phyloP scores from a whole-genome alignment of 257 asterid genomes.

The Forsythia viridissima region DNA sequence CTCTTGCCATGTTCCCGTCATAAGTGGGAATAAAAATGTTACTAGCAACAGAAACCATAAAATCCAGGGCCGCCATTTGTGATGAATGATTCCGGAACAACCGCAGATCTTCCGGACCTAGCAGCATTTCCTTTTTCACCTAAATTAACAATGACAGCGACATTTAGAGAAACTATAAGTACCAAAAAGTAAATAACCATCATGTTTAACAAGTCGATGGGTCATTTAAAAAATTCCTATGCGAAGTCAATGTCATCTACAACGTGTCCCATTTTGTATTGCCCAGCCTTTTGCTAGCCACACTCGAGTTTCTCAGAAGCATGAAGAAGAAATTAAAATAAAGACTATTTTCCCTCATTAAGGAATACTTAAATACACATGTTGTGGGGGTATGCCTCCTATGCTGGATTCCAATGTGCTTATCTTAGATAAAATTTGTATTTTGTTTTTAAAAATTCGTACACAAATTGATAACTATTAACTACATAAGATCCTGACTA shows the following conservation, averaged over 20 bases:
- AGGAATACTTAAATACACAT: too few species aligned
- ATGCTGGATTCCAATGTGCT: too few species aligned
- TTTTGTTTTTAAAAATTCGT: too few species aligned
- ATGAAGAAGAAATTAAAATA: too few species aligned
- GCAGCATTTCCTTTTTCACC: slow-evolving; percentile 89
- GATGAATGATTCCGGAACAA: slow-evolving; percentile 92
- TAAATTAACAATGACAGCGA: slow-evolving; percentile 31
- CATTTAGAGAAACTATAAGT: slow-evolving; percentile 6
- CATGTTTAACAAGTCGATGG: not conserved
- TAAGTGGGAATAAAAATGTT: slow-evolving; percentile 78
- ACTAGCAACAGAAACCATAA: slow-evolving; percentile 85
- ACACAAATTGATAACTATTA: too few species aligned
- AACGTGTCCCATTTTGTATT: not conserved
- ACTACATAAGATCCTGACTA: too few species aligned
- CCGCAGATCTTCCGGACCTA: slow-evolving; percentile 58
- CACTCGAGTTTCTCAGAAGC: too few species aligned
- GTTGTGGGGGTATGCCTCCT: too few species aligned
- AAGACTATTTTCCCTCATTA: too few species aligned
- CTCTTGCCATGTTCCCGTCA: slow-evolving; percentile 93
- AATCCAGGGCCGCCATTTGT: slow-evolving; percentile 98
- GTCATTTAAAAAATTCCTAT: not conserved
- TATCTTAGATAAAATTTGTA: too few species aligned
- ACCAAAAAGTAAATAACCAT: not conserved
- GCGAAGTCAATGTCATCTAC: not conserved
- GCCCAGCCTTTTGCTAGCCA: not conserved